Percentiles rank a stretch among this genome's conserved stretches.
phyloP scores from a whole-genome alignment of 2,329 filamentous ascomycete species.

The Aspergillus tanneri region DNA sequence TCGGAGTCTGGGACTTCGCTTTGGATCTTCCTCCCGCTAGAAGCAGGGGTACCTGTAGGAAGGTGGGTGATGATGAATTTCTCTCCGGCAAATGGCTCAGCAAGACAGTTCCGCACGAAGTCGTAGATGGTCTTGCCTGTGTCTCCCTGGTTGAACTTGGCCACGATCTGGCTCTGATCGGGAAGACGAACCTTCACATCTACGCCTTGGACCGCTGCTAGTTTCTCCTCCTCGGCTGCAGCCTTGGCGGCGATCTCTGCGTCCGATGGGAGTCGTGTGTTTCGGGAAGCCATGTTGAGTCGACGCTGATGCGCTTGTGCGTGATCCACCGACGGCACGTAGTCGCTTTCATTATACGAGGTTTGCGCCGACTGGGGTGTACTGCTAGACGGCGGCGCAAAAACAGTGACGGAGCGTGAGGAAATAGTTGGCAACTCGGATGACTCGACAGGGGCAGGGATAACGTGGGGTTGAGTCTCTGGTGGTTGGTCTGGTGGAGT shows the following conservation, averaged over 20 bases:
- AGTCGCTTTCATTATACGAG: slow-evolving; percentile 70
- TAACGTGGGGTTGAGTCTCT: slow-evolving; percentile 12
- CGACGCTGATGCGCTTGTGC: slow-evolving; percentile 75
- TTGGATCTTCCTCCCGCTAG: slow-evolving; percentile 21
- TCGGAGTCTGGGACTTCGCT: slow-evolving; percentile 47
- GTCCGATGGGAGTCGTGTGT: slow-evolving; percentile 78
- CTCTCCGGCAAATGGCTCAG: slow-evolving; percentile 53
- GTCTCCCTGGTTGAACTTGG: slow-evolving; percentile 66
- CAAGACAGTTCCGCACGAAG: slow-evolving; percentile 71
- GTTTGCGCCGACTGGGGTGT: slow-evolving; percentile 73
- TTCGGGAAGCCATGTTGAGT: slow-evolving; percentile 73
- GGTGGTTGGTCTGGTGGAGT: slow-evolving; percentile 16
- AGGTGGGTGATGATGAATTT: slow-evolving; percentile 71
- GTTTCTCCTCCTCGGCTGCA: slow-evolving; percentile 62
- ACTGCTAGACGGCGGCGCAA: slow-evolving; percentile 69
- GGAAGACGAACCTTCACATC: slow-evolving; percentile 82
- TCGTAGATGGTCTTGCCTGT: slow-evolving; percentile 71
- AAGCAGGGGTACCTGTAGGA: slow-evolving; percentile 22
- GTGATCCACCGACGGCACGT: slow-evolving; percentile 77
- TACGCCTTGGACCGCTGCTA: slow-evolving; percentile 66
- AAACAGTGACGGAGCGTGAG: slow-evolving; percentile 62
- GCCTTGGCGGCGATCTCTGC: slow-evolving; percentile 72
- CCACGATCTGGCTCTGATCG: slow-evolving; percentile 75
- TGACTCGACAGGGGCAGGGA: slow-evolving; percentile 22
- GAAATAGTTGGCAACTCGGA: slow-evolving; percentile 41